phyloP scores from a whole-genome alignment of 345 rosid species.

The Ailanthus altissimus region DNA sequence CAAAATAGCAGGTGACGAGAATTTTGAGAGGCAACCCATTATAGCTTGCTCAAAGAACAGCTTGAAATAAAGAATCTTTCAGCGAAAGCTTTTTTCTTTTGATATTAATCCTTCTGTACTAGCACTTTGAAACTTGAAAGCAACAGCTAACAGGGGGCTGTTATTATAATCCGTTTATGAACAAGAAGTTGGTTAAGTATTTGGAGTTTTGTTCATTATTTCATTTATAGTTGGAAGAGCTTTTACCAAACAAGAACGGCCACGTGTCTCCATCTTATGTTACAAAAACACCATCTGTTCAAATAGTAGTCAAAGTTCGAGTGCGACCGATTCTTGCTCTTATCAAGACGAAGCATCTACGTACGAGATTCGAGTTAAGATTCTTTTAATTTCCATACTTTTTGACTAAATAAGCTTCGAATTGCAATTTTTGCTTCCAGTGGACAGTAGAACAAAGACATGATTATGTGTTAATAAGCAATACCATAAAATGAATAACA shows the following conservation, averaged over 20 bases:
- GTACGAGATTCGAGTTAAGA: not conserved
- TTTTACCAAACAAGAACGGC: not conserved
- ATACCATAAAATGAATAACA: not conserved
- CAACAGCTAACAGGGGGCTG: not conserved
- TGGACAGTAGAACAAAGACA: not conserved
- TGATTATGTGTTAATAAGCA: not conserved
- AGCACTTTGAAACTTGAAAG: slow-evolving; percentile 15
- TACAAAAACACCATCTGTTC: not conserved
- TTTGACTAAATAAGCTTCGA: no score
- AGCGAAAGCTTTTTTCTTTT: not conserved
- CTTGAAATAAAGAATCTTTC: not conserved
- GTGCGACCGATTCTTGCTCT: not conserved
- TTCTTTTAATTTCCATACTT: not conserved
- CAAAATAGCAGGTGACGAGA: slow-evolving; percentile 22
- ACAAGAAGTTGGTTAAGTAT: not conserved
- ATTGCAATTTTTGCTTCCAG: not conserved
- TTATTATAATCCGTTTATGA: not conserved
- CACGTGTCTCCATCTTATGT: not conserved
- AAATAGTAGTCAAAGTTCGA: not conserved
- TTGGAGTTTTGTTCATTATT: slow-evolving; percentile 19
- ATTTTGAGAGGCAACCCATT: slow-evolving; percentile 28
- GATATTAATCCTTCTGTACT: not conserved
- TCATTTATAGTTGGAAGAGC: not conserved
- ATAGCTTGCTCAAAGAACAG: slow-evolving; percentile 3
- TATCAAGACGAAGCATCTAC: not conserved